Evolutionary conservation across 805 yeast species (phyloP), one percentile per base, ranked within the genome.

Genomic region (Lipomyces starkeyi): DNA sequence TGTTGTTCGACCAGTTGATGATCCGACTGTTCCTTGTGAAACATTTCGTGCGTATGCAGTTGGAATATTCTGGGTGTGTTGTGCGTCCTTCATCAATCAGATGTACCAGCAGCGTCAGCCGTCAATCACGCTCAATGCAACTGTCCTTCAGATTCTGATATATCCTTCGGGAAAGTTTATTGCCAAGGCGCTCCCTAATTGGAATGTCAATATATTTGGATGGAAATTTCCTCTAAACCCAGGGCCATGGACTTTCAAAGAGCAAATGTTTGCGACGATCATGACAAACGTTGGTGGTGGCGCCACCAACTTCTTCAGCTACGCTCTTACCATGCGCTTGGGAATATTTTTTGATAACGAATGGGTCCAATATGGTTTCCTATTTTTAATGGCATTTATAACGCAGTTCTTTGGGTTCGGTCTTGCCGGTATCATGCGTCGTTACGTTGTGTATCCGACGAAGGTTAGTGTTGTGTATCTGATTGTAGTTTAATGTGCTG

Each of bases 341-440:
- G 56, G 58, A 6, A 58, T 58, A 0, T 63, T 67, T 35, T 67
- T 62, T 58, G 49, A 59, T 47, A 57, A 56, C 53, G 55, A 57
- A 2, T 67, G 57, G 34, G 65, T 62, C 37, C 59, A 59, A n/a
- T 60, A 53, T 35, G 70, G 65, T 11, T 67, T 67, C 47, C 40
- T 64, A 43, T 49, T 57, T 47, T 43, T 67, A n/a, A 67, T 63
- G 64, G 22, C 58, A 32, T 5, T 60, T 22, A 55, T 55, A 29
- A 56, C 89, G 55, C 91, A 88, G 75, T 80, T 86, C 71, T 81
- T 89, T 63, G 93, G 93, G 7, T 86, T 87, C 70, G 88, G 90
- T 35, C 76, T 87, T 59, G 91, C 91, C 57, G 93, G 93, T 37
- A 63, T 89, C 65, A 80, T 85, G 54, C 81, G 89, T 71, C 83